Base-by-base conservation (phyloP, 2,329 filamentous ascomycete species). In the Cladosporium sp. region DNA sequence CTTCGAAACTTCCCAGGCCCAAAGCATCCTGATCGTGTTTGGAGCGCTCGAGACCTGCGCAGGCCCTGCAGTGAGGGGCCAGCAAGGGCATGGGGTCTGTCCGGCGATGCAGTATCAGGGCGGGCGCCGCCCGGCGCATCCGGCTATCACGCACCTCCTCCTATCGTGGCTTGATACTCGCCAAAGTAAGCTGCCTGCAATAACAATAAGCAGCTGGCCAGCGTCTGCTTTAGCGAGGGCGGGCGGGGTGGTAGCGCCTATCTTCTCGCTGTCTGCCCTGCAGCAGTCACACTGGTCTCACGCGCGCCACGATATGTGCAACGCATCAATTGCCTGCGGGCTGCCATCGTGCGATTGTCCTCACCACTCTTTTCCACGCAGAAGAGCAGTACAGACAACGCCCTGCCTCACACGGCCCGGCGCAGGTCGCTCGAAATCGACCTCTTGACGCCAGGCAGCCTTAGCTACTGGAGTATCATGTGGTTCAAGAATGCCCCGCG, bases 231-330 rank as follows among this genome's bases (percentile, higher is more conserved):
- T 48, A 48, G 45, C 45, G 45, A 48, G 45, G 24, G 45, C 15
- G 45, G 45, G 25, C 15, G 45, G n/a, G 24, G 42, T 24, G n/a
- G 25, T 48, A 25, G 28, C 28, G 25, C 45, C 45, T 35, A 32
- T 48, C 28, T 48, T 17, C 15, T 32, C n/a, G 17, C 25, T 10
- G 19, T 13, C 17, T 25, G 22, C n/a, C 45, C n/a, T 48, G 45
- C 45, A 48, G 25, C 45, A 48, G 45, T 48, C 45, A 48, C 45
- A 35, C 45, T 25, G 44, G 25, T 28, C 44, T 48, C 44, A 32
- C 25, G 20, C 44, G 44, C 44, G n/a, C 40, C 24, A n/a, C 22
- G 25, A 48, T 6, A 20, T 32, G n/a, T 6, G 20, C 28, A 35
- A 15, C n/a, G 45, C 17, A 48, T 32, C n/a, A 20, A 22, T n/a